Percentiles rank a stretch among this genome's conserved stretches.
Evolutionary conservation across 2,329 filamentous ascomycete species (phyloP).

Genomic region (Aureobasidium sp.): DNA sequence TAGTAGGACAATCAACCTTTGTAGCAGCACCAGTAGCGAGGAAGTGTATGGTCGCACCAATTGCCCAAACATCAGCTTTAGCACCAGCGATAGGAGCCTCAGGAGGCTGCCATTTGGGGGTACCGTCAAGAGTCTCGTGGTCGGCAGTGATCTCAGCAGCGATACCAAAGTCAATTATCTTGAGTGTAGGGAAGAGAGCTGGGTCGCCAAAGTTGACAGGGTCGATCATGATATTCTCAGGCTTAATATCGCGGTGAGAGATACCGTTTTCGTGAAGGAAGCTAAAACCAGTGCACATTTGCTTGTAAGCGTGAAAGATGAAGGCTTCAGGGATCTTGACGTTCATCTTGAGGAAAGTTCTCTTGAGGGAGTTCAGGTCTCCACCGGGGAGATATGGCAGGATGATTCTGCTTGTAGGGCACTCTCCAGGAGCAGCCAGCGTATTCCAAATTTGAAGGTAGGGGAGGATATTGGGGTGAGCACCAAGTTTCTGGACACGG

Average conservation of each 20-base stretch:
- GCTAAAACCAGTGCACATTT: constrained; percentile 82
- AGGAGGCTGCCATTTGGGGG: neutral
- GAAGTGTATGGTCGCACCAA: constrained; percentile 1
- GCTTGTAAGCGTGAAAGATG: constrained; percentile 54
- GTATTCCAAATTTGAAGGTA: neutral
- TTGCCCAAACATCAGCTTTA: constrained; percentile 5
- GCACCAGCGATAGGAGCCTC: neutral
- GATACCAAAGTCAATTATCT: constrained; percentile 7
- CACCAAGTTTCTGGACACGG: neutral
- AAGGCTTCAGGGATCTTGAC: constrained; percentile 4
- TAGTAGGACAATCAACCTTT: neutral
- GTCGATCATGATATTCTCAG: constrained; percentile 93
- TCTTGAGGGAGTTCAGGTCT: neutral
- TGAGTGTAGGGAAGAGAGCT: neutral
- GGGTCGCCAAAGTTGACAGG: constrained; percentile 35
- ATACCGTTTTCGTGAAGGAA: constrained; percentile 97
- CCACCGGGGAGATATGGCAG: constrained; percentile 1
- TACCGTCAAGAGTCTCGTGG: neutral
- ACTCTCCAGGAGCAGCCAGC: neutral
- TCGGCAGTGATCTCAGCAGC: neutral
- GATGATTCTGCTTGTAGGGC: neutral
- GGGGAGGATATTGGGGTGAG: neutral
- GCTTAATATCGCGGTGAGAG: constrained; percentile 89
- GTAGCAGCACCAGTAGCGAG: neutral
- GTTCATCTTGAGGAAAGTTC: neutral